Evolutionary conservation across 2,329 filamentous ascomycete species (phyloP), one percentile per base, ranked within the genome.

Genomic region (Volutella citrinella): DNA sequence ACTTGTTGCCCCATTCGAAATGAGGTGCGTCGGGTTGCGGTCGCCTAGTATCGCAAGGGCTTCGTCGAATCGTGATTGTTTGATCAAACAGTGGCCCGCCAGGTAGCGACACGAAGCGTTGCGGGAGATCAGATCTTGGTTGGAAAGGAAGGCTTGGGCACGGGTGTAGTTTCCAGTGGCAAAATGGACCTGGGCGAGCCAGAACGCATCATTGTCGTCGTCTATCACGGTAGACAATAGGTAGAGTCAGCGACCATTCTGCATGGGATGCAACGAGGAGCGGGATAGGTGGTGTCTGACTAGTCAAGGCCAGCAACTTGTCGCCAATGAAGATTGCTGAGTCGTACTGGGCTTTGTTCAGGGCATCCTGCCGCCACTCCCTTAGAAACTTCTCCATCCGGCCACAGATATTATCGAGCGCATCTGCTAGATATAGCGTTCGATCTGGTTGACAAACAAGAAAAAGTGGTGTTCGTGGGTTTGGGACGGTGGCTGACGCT

Each of bases 181-280:
- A 66, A 97, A 98, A 64, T 98, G 91, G 22, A 95, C 88, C 65
- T 97, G 91, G n/a, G 93, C 93, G 26, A 98, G 82, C 84, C 89
- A 96, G 58, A 95, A 95, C 24, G 90, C 91, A 61, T 98, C 93
- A 46, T 87, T 83, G 55, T 95, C 89, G 60, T 91, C 86, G 56
- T 90, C 93, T 96, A 24, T 12, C 14, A 7, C 12, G 47, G 8
- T 15, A 12, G 19, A 12, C 17, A 6, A 11, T 10, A 27, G 36
- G 38, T 39, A 50, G 48, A 33, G 4, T 7, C 17, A 5, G 23
- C 18, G 11, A 4, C 15, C 11, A n/a, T 28, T 10, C 10, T 8
- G 7, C 7, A 24, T 10, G 10, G 9, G 15, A 19, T 24, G 7
- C 11, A 27, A 19, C 15, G 14, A 11, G 26, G 10, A 16, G 16